Conservation (phyloP, 129 eudicot species). For the Flaveria trinervia region DNA sequence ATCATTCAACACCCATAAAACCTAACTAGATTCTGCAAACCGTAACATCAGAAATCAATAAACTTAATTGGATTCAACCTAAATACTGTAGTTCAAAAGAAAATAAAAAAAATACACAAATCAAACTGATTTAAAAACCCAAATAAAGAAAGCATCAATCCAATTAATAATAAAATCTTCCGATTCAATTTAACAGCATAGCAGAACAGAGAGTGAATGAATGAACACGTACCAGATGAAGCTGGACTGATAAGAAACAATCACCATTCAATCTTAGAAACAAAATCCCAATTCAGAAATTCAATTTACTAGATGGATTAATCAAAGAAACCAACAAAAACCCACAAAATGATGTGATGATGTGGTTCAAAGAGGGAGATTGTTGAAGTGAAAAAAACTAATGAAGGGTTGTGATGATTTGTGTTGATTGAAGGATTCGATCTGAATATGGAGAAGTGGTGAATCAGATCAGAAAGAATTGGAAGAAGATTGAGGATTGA, state of each 20-base stretch:
- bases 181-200: slow-evolving; percentile 16
- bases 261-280: slow-evolving; percentile 47
- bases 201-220: neutral
- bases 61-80: too few relatives aligned
- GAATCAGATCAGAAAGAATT: slow-evolving; percentile 44
- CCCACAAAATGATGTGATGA: slow-evolving; percentile 11
- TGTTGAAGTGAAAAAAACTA: neutral
- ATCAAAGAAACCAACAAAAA: slow-evolving; percentile 26
- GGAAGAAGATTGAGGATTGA: slow-evolving; percentile 23
- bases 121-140: too few relatives aligned
- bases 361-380: too few relatives aligned
- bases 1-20: slow-evolving; percentile 17
- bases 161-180: neutral
- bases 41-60: too few relatives aligned
- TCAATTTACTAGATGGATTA: slow-evolving; percentile 15
- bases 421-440: slow-evolving; percentile 26
- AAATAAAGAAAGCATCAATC: too few relatives aligned
- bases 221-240: slow-evolving; percentile 44
- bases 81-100: too few relatives aligned
- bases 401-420: slow-evolving; percentile 5
- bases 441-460: slow-evolving; percentile 39
- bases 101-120: too few relatives aligned
- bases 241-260: too few relatives aligned
- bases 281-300: slow-evolving; percentile 40
- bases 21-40: too few relatives aligned